Percentiles rank a stretch among this genome's conserved stretches.
These are phyloP conservation scores for Ascodesmis nigricans DNA, from an alignment of 495 filamentous ascomycete genomes.

Conservation along the genomic window DNA sequence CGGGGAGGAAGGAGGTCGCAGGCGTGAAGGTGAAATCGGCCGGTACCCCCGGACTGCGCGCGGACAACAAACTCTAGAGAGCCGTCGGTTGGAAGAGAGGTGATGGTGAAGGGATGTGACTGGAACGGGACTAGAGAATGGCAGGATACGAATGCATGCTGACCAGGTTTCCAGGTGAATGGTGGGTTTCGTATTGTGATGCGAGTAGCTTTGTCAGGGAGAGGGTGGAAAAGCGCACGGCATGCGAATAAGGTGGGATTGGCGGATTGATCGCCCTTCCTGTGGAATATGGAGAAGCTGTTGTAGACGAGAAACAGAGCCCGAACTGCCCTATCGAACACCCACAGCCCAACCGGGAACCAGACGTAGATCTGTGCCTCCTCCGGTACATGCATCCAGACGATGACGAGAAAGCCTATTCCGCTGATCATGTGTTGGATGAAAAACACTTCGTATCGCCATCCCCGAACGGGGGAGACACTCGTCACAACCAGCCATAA, in stretches of 20 bases:
- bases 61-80: conserved; percentile 51
- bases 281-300: conserved; percentile 42
- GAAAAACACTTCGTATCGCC: conserved; percentile 63
- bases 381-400: conserved; percentile 41
- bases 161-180: conserved; percentile 52
- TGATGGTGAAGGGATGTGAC: conserved; percentile 66
- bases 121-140: conserved; percentile 47
- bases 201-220: conserved; percentile 41
- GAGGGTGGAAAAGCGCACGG: conserved; percentile 38
- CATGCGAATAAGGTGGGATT: conserved; percentile 7
- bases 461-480: conserved; percentile 41
- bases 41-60: conserved; percentile 48
- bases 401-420: conserved; percentile 40
- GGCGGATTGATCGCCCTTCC: conserved; percentile 13
- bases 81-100: conserved; percentile 34
- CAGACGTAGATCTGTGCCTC: conserved; percentile 40
- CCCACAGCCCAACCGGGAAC: conserved; percentile 47
- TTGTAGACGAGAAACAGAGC: conserved; percentile 31
- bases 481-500: conserved; percentile 49
- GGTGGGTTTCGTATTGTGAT: conserved; percentile 47
- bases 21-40: conserved; percentile 41
- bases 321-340: conserved; percentile 45
- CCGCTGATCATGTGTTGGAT: conserved; percentile 53
- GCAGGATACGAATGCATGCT: conserved; percentile 56
- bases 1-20: conserved; percentile 25